These are phyloP conservation scores for Xerocomellus dryophilus DNA, from an alignment of 768 basidiomycete species.

Conservation along the genomic window DNA sequence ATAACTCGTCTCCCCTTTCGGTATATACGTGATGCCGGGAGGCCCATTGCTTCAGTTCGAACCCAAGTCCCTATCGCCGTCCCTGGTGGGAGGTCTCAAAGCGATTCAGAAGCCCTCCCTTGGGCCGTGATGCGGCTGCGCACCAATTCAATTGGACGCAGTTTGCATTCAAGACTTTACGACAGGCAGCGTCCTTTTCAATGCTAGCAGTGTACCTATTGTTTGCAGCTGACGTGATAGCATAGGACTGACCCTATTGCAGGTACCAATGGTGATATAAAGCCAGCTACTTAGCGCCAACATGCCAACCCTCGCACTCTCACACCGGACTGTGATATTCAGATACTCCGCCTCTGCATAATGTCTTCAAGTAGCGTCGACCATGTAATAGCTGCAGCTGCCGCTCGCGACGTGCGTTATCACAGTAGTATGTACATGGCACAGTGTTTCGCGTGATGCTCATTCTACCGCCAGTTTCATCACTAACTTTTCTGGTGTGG, in stretches of 20 bases:
- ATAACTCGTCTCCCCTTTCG: too few species aligned
- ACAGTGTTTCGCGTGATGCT: background rate
- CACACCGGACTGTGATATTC: background rate
- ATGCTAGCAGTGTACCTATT: too few species aligned
- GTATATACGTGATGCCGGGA: too few species aligned
- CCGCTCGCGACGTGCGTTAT: conserved; percentile 8
- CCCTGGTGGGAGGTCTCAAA: background rate
- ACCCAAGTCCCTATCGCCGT: background rate
- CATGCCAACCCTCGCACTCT: background rate
- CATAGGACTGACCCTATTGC: too few species aligned
- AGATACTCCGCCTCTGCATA: background rate
- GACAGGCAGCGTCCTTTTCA: too few species aligned
- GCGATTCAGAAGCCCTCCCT: too few species aligned
- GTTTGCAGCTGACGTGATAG: too few species aligned
- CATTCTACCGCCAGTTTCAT: conserved; percentile 9
- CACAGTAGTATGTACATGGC: conserved; percentile 6
- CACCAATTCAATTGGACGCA: too few species aligned
- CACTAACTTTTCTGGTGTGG: conserved; percentile 16
- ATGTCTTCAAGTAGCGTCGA: background rate
- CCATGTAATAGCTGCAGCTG: background rate
- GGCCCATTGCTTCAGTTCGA: background rate
- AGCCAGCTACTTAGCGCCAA: too few species aligned
- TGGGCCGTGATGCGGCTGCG: too few species aligned
- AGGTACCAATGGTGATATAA: background rate
- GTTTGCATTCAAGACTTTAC: background rate